Conservation (phyloP, 148 eudicot species). For the Camellia granthamiana region DNA sequence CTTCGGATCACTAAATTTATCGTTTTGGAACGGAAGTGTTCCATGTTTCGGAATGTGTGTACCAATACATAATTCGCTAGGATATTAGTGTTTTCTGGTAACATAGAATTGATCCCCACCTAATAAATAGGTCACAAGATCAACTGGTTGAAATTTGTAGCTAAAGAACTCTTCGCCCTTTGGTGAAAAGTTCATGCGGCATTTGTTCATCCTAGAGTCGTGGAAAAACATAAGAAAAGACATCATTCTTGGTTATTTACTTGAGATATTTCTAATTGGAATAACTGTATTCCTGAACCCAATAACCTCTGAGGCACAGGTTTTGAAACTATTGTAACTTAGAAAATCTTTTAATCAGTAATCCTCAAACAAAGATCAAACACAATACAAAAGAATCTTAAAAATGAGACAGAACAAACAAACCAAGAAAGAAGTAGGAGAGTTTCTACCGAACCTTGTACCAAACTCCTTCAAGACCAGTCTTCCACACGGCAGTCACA, state of each 20-base stretch:
- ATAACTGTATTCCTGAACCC: not conserved
- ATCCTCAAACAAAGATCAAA: not conserved
- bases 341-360: conserved; percentile 12
- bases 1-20: no score
- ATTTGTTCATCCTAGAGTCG: not conserved
- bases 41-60: no score
- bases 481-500: conserved; percentile 91
- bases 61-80: no score
- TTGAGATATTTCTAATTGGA: not conserved
- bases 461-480: conserved; percentile 98
- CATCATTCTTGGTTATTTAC: no score
- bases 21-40: no score
- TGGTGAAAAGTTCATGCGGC: not conserved
- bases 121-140: no score
- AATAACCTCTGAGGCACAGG: not conserved
- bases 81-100: no score
- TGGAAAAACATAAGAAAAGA: no score
- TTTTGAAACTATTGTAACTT: not conserved
- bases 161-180: not conserved
- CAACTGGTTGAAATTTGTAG: not conserved
- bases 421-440: not conserved
- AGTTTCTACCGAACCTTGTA: conserved; percentile 57
- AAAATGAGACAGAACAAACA: not conserved
- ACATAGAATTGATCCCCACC: no score
- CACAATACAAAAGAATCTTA: no score